Evolutionary conservation across 2,329 filamentous ascomycete species (phyloP).

Genomic region (Monascus ruber): DNA sequence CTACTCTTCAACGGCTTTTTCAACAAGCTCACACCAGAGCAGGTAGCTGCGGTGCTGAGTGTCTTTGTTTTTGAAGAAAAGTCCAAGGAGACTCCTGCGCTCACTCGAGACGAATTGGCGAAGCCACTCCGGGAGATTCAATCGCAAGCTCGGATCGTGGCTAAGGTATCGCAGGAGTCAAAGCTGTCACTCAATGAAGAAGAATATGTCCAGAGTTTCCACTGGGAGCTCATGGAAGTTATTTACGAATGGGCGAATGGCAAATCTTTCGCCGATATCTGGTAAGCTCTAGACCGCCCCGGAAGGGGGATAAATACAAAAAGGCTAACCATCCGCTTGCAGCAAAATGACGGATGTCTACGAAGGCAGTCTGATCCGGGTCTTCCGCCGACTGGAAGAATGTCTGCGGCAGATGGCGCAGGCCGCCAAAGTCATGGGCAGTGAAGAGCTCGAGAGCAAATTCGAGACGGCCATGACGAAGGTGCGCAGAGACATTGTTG

Average conservation of each 20-base stretch:
- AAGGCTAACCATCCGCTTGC: conserved; percentile 2
- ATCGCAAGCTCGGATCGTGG: conserved; percentile 73
- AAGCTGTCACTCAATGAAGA: conserved; percentile 93
- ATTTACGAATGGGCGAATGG: conserved; percentile 87
- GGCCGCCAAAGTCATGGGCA: conserved; percentile 96
- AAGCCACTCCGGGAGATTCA: conserved; percentile 83
- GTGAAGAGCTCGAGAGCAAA: conserved; percentile 81
- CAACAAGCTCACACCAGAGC: conserved; percentile 83
- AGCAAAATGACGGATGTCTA: conserved; percentile 99
- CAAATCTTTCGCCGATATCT: conserved; percentile 82
- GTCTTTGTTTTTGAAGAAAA: conserved; percentile 98
- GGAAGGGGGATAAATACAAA: not conserved
- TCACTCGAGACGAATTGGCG: conserved; percentile 67
- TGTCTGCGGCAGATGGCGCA: conserved; percentile 89
- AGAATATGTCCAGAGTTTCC: conserved; percentile 79
- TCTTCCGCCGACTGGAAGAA: conserved; percentile 92
- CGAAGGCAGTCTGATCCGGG: conserved; percentile 88
- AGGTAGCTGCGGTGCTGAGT: conserved; percentile 74
- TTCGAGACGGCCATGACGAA: conserved; percentile 79
- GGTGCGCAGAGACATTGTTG: conserved; percentile 87
- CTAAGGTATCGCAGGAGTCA: conserved; percentile 88
- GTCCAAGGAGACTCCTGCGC: conserved; percentile 56
- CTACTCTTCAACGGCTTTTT: conserved; percentile 96
- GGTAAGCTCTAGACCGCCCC: conserved; percentile 50
- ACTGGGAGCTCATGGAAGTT: conserved; percentile 94